These are phyloP conservation scores for Leishmania gerbilli DNA, from an alignment of 208 protist genomes.

Conservation along the genomic window DNA sequence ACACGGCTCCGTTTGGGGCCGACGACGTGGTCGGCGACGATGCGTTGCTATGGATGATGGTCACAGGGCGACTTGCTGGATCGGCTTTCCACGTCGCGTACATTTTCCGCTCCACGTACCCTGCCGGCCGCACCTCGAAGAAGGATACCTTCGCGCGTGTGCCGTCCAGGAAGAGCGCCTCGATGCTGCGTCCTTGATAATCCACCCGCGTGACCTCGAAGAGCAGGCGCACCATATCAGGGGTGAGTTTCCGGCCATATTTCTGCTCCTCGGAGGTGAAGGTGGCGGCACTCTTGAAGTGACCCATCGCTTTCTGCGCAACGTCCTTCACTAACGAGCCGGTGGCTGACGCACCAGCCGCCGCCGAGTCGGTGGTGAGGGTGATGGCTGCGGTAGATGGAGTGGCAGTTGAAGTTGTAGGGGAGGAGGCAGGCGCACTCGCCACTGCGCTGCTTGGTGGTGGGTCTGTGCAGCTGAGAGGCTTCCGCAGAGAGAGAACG, in stretches of 20 bases:
- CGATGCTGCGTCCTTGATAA: slow-evolving; percentile 35
- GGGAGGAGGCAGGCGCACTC: background rate
- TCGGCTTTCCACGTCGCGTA: slow-evolving; percentile 73
- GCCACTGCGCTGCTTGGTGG: background rate
- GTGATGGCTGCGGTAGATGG: background rate
- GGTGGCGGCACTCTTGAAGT: slow-evolving; percentile 49
- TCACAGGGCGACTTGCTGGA: slow-evolving; percentile 61
- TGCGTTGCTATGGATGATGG: slow-evolving; percentile 22
- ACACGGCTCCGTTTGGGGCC: background rate
- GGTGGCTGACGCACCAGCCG: background rate
- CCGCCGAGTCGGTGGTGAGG: background rate
- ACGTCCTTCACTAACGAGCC: background rate
- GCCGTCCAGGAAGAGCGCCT: slow-evolving; percentile 76
- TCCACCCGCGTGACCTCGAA: slow-evolving; percentile 78
- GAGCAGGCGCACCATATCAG: slow-evolving; percentile 54
- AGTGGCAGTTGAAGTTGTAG: background rate
- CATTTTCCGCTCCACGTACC: slow-evolving; percentile 68
- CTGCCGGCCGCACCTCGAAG: slow-evolving; percentile 68
- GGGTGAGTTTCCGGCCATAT: slow-evolving; percentile 54
- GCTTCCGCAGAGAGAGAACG: slow-evolving; percentile 30
- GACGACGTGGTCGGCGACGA: slow-evolving; percentile 16
- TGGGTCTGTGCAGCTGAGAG: background rate
- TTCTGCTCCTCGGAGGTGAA: slow-evolving; percentile 52
- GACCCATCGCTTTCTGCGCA: slow-evolving; percentile 8
- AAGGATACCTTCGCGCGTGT: slow-evolving; percentile 49